Percentiles rank a stretch among this genome's conserved stretches.
phyloP scores from a whole-genome alignment of 352 stramenopile genomes.

The Pythium sp. region DNA sequence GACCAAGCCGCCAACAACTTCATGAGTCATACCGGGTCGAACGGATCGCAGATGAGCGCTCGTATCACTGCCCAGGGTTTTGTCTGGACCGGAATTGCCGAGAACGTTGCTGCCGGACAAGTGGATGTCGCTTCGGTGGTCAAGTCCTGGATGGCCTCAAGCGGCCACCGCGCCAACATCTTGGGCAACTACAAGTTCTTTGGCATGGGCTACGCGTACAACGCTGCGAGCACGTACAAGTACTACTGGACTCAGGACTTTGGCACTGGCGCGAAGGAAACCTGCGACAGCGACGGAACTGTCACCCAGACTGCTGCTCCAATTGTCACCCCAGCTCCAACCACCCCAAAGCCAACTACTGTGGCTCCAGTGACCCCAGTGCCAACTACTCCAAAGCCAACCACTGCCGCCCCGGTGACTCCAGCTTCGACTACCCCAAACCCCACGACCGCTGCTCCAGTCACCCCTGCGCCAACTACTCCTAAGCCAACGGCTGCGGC shows the following conservation, averaged over 20 bases:
- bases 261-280: conserved; percentile 28
- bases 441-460: background rate
- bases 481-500: background rate
- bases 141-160: conserved; percentile 19
- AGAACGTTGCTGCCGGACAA: conserved; percentile 27
- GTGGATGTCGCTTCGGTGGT: conserved; percentile 16
- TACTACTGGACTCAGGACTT: conserved; percentile 70
- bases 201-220: conserved; percentile 49
- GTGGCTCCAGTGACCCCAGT: too few relatives aligned
- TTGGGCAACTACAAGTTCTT: conserved; percentile 28
- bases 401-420: background rate
- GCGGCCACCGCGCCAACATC: conserved; percentile 21
- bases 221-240: conserved; percentile 25
- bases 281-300: background rate
- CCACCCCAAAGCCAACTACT: background rate
- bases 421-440: background rate
- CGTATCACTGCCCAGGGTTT: conserved; percentile 27
- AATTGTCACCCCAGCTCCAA: background rate
- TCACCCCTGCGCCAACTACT: background rate
- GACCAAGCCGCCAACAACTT: conserved; percentile 33
- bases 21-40: conserved; percentile 33
- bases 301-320: background rate
- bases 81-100: background rate
- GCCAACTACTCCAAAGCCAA: too few relatives aligned
- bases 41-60: conserved; percentile 18